These are phyloP conservation scores for Crithidia mellificae DNA, from an alignment of 208 protist genomes.

Conservation along the genomic window DNA sequence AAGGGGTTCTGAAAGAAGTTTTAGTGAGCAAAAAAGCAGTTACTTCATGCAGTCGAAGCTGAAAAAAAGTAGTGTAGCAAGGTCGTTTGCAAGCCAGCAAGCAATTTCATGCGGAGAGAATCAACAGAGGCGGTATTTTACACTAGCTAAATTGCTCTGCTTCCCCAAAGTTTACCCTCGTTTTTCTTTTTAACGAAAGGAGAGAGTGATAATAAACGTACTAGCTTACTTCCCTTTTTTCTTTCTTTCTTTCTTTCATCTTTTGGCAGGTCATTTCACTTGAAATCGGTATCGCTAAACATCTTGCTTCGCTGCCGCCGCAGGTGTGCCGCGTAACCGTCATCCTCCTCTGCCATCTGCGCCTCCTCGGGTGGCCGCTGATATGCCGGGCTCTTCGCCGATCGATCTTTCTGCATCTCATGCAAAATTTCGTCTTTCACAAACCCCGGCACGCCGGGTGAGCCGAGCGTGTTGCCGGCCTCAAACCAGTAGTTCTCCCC, in stretches of 20 bases:
- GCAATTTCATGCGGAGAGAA: too few species aligned
- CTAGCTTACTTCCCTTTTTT: too few species aligned
- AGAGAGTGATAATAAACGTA: too few species aligned
- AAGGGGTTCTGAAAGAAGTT: too few species aligned
- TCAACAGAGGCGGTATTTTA: too few species aligned
- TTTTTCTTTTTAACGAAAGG: too few species aligned
- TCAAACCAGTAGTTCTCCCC: constrained; percentile 90
- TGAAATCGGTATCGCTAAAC: constrained; percentile 19
- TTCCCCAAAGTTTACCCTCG: too few species aligned
- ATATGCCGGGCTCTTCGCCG: constrained; percentile 58
- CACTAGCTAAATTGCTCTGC: too few species aligned
- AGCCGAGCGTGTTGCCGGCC: constrained; percentile 64
- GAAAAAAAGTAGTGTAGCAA: too few species aligned
- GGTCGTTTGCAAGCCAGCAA: too few species aligned
- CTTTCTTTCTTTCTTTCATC: neutral
- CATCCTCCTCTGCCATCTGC: constrained; percentile 35
- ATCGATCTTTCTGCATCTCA: constrained; percentile 67
- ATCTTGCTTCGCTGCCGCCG: constrained; percentile 48
- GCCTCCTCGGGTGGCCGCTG: constrained; percentile 46
- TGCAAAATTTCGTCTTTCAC: constrained; percentile 81
- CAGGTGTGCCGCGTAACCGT: constrained; percentile 60
- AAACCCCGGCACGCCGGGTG: constrained; percentile 55
- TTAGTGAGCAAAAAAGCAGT: too few species aligned
- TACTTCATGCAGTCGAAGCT: too few species aligned
- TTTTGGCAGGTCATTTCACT: neutral